Base-by-base conservation (phyloP, 441 rosid species). In the Erodium trifolium region DNA sequence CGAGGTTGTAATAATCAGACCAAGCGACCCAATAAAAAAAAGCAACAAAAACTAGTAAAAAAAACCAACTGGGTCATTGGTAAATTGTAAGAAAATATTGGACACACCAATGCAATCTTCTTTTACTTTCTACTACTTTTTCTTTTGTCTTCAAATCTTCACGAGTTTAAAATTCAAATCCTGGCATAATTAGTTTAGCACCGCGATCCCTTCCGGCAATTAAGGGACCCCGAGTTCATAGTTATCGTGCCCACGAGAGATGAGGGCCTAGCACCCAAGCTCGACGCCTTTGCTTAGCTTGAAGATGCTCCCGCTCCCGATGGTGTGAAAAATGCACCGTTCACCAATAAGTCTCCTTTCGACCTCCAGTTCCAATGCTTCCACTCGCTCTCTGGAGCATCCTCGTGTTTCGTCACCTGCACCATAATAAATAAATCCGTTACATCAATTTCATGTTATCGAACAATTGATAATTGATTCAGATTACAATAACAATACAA, bases 211-310 rank as follows among this genome's bases (percentile, higher is more conserved):
- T 75, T 76, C 57, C 85, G 86, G 83, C 98, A 92, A 18, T 78
- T 70, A 27, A 90, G 84, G 70, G 85, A 75, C 65, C 98, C 98
- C 0, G 98, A 89, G 47, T 75, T 76, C 3, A 85, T 65, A 71
- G 98, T 92, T 70, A 92, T 86, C 72, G 90, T 19, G 76, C 83
- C 92, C 13, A 90, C 93, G 85, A 86, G 71, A 16, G 98, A 67
- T 2, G 96, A 92, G 19, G 98, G 80, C 81, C 88, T 92, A 69
- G 97, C 98, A 27, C 91, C 90, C 66, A 90, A 79, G 73, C 96
- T 90, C 11, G 98, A 92, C 23, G 98, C 98, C 57, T 96, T 83
- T 53, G 98, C 95, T 9, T 90, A 90, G 87, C 88, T 88, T n/a
- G 86, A 86, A 0, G 96, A 82, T 5, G 98, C 88, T 8, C 88